These are phyloP conservation scores for Geotrichum restrictum DNA, from an alignment of 1,139 yeast genomes.

Conservation along the genomic window DNA sequence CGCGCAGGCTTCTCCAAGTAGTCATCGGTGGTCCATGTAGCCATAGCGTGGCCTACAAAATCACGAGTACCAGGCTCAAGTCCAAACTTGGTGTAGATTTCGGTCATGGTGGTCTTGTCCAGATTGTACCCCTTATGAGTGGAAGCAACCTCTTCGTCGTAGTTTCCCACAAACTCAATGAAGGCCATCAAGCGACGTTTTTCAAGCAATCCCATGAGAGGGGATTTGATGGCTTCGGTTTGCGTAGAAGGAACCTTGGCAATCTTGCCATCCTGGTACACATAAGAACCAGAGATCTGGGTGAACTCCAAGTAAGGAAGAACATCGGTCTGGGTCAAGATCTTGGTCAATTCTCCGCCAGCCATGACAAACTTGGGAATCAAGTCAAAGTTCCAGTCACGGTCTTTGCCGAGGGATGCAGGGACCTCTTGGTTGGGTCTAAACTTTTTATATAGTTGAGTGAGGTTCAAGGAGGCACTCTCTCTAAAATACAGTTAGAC, in stretches of 20 bases:
- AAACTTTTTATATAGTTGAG: slow-evolving; percentile 46
- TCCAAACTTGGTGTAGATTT: slow-evolving; percentile 82
- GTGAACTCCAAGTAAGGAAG: slow-evolving; percentile 94
- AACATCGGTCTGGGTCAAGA: slow-evolving; percentile 90
- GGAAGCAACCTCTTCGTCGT: slow-evolving; percentile 68
- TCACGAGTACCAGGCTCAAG: slow-evolving; percentile 91
- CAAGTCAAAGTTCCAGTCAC: slow-evolving; percentile 97
- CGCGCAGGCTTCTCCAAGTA: slow-evolving; percentile 86
- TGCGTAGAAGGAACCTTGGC: slow-evolving; percentile 95
- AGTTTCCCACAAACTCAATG: slow-evolving; percentile 79
- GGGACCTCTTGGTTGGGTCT: slow-evolving; percentile 54
- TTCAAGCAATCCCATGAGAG: slow-evolving; percentile 94
- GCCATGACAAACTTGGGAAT: slow-evolving; percentile 98
- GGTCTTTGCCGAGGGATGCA: slow-evolving; percentile 76
- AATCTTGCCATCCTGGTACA: slow-evolving; percentile 82
- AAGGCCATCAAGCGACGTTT: slow-evolving; percentile 92
- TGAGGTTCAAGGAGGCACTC: slow-evolving; percentile 60
- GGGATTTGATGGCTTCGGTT: slow-evolving; percentile 83
- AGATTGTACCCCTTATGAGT: slow-evolving; percentile 84
- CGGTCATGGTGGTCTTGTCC: slow-evolving; percentile 88
- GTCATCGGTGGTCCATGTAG: slow-evolving; percentile 90
- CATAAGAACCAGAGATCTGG: slow-evolving; percentile 92
- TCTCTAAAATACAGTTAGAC: slow-evolving; percentile 38
- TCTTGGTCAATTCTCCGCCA: slow-evolving; percentile 93
- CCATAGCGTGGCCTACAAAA: slow-evolving; percentile 98